Percentiles rank a stretch among this genome's conserved stretches.
Evolutionary conservation across 1,284 basidiomycete genomes (phyloP).

Genomic region (Cryptococcus sp.): DNA sequence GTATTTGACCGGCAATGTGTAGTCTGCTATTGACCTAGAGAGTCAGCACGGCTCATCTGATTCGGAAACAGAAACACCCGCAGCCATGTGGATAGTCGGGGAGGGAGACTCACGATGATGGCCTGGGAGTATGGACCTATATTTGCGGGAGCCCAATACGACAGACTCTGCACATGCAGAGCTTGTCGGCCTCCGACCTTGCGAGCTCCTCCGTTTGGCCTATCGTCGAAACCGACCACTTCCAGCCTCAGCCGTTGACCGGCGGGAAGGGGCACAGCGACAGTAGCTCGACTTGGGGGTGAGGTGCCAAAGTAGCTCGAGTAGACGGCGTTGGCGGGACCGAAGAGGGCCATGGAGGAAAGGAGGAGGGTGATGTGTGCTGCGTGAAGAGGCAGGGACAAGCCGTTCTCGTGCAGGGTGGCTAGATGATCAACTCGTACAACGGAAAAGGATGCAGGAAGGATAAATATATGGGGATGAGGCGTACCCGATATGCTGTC

Average conservation of each 20-base stretch:
- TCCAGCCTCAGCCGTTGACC: conserved; percentile 64
- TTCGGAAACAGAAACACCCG: no score
- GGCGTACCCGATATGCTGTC: conserved; percentile 24
- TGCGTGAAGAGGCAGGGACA: conserved; percentile 57
- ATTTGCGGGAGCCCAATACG: conserved; percentile 98
- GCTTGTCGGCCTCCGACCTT: conserved; percentile 56
- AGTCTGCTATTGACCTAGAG: conserved; percentile 63
- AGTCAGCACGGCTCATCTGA: background rate
- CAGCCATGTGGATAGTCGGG: no score
- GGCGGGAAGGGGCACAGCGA: conserved; percentile 65
- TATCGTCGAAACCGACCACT: conserved; percentile 59
- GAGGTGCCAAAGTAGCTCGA: conserved; percentile 76
- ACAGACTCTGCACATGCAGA: conserved; percentile 88
- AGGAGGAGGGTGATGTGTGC: conserved; percentile 79
- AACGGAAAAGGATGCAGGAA: background rate
- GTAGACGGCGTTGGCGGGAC: conserved; percentile 71
- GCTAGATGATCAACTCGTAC: conserved; percentile 43
- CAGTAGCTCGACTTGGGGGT: conserved; percentile 88
- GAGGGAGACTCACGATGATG: conserved; percentile 57
- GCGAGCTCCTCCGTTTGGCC: background rate
- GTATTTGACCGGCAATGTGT: conserved; percentile 93
- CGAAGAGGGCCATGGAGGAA: conserved; percentile 71
- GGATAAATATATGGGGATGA: background rate
- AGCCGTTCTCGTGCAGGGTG: conserved; percentile 49
- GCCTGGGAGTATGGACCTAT: conserved; percentile 98